These are phyloP conservation scores for Balakata baccata DNA, from an alignment of 345 rosid genomes.

Conservation along the genomic window DNA sequence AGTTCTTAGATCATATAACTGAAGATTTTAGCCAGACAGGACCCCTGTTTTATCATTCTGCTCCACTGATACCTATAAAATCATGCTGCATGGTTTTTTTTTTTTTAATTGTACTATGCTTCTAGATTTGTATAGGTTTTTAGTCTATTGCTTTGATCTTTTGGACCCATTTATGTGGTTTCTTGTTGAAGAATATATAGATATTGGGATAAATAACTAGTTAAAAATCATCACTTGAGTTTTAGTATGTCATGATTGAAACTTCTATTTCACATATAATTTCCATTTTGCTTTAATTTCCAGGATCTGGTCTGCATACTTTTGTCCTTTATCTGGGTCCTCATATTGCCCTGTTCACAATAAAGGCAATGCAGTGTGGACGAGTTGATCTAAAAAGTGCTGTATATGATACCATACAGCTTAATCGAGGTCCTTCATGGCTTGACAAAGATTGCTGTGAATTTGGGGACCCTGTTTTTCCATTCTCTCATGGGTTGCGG, in stretches of 20 bases:
- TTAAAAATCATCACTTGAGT: neutral
- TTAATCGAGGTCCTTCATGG: slow-evolving; percentile 87
- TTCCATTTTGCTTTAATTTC: neutral
- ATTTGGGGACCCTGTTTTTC: slow-evolving; percentile 74
- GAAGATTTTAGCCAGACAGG: neutral
- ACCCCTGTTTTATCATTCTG: neutral
- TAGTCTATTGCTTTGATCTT: neutral
- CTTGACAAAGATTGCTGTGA: slow-evolving; percentile 80
- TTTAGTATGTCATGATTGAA: neutral
- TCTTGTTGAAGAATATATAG: neutral
- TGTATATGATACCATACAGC: slow-evolving; percentile 88
- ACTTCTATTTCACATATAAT: neutral
- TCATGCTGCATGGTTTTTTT: slow-evolving; percentile 6
- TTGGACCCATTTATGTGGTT: neutral
- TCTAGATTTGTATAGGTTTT: neutral
- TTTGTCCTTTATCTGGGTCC: slow-evolving; percentile 98
- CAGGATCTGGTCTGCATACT: slow-evolving; percentile 98
- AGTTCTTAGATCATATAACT: neutral
- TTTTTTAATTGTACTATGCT: neutral
- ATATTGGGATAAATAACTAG: neutral
- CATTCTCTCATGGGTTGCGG: slow-evolving; percentile 52
- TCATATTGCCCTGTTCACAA: slow-evolving; percentile 88
- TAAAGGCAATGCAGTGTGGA: slow-evolving; percentile 92
- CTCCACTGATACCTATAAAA: neutral
- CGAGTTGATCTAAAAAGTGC: slow-evolving; percentile 91